Evolutionary conservation across 169 alveolate genomes (phyloP).

Genomic region (Besnoitia besnoiti): DNA sequence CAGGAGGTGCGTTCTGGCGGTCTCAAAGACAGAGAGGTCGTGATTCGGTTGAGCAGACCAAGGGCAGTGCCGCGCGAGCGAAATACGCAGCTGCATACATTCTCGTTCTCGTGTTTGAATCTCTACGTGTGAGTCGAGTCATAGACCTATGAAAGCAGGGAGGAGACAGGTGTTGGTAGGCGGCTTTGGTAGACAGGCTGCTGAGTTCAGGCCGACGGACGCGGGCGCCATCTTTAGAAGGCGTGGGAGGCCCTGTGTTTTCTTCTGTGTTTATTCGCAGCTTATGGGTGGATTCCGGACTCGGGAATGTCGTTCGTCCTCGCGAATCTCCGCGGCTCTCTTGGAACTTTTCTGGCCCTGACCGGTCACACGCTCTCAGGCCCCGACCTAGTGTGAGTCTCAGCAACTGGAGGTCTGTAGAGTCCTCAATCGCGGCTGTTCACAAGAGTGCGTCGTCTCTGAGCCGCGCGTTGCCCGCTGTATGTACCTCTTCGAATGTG

Average conservation of each 20-base stretch:
- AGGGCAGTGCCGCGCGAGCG: no score
- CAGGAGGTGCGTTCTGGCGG: neutral
- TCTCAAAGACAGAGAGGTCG: no score
- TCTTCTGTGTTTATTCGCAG: neutral
- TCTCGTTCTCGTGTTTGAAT: neutral
- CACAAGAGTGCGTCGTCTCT: neutral
- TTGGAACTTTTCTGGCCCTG: constrained; percentile 39
- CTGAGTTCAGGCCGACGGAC: no score
- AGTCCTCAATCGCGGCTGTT: no score
- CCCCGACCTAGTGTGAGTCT: constrained; percentile 31
- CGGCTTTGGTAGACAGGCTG: no score
- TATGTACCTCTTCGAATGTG: neutral
- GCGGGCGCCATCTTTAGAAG: no score
- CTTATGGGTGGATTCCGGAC: constrained; percentile 49
- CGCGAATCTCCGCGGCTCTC: constrained; percentile 8
- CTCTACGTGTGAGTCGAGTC: neutral
- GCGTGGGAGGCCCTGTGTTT: no score
- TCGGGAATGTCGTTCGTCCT: constrained; percentile 33
- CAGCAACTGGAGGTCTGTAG: no score
- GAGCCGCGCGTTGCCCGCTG: neutral
- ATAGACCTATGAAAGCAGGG: neutral
- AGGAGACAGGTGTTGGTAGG: no score
- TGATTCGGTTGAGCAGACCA: no score
- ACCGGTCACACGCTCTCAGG: constrained; percentile 41
- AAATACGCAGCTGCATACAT: neutral